Base-by-base conservation (phyloP, 257 asterid genomes). In the Craterostigma plantagineum region DNA sequence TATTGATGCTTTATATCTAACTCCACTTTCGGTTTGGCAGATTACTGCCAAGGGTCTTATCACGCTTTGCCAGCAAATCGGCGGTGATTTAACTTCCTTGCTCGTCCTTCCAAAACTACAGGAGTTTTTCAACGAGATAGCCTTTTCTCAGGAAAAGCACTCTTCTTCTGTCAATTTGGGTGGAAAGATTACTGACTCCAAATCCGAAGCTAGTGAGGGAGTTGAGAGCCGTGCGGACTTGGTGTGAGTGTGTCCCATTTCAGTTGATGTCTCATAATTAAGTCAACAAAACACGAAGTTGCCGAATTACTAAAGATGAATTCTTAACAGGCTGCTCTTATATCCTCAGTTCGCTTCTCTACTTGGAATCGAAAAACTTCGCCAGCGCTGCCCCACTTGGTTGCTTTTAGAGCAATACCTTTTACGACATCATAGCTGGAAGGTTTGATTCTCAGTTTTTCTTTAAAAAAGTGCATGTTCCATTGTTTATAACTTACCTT, bases 331-430 rank as follows among this genome's bases (percentile, higher is more conserved):
- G 76, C 63, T 79, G 53, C 54, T 76, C 52, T 61, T 87, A 61
- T 87, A 87, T 67, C 93, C 98, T 61, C 68, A 72, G 49, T 75
- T 87, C 59, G 98, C 95, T 51, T 76, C 81, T 50, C 66, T 87
- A 46, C 91, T 87, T 62, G 98, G 98, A 49, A 79, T 82, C 64
- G 92, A 87, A 81, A 87, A 75, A 69, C 95, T 87, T 48, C 98
- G 95, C 54, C 93, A 72, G 58, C 68, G 86, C 61, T 87, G 93
- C 76, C 65, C 91, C 23, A 72, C 93, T 30, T 87, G 98, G 98
- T 66, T 87, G 72, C 79, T 79, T 57, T 85, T 79, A 41, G 98
- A 87, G 77, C 95, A 87, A 62, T 73, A 74, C 69, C 95, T 87
- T 62, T 71, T 82, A 51, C 76, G 86, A 45, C 70, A 12, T 51